Percentiles rank a stretch among this genome's conserved stretches.
Evolutionary conservation across 306 rosid genomes (phyloP).

Genomic region (Prinsepia uniflora): DNA sequence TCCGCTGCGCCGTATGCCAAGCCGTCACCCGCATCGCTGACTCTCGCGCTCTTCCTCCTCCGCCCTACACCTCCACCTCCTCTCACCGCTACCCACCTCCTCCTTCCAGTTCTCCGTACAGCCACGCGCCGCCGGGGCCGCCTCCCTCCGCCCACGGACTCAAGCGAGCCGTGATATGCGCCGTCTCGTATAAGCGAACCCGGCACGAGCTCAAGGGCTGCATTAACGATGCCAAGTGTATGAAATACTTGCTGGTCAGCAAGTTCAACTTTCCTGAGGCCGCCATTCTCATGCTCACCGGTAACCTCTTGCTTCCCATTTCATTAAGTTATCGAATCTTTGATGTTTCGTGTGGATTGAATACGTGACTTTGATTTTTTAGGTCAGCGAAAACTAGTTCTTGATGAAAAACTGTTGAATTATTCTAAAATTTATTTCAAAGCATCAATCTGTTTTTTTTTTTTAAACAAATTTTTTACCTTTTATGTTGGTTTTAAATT

Average conservation of each 20-base stretch:
- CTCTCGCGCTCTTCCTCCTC: not conserved
- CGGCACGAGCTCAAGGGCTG: conserved; percentile 42
- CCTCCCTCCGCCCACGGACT: conserved; percentile 25
- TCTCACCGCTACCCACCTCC: not conserved
- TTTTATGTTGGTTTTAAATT: not conserved
- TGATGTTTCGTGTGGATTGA: not conserved
- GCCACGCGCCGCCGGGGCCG: conserved; percentile 19
- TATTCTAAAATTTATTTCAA: not conserved
- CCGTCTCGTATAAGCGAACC: conserved; percentile 37
- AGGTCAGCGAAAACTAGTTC: not conserved
- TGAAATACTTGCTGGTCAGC: conserved; percentile 46
- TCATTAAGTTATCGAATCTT: not conserved
- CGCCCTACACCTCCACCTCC: not conserved
- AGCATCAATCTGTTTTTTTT: not conserved
- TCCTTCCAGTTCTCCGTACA: conserved; percentile 15
- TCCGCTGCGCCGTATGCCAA: conserved; percentile 41
- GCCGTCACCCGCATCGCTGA: conserved; percentile 34
- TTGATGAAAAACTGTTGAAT: not conserved
- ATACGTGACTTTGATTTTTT: not conserved
- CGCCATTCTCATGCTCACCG: conserved; percentile 44
- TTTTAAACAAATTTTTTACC: not conserved
- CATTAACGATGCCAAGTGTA: conserved; percentile 49
- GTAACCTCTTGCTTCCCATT: conserved; percentile 9
- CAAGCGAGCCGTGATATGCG: conserved; percentile 50
- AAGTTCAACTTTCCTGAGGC: conserved; percentile 41